Percentiles rank a stretch among this genome's conserved stretches.
Evolutionary conservation across 1,284 basidiomycete genomes (phyloP).

Genomic region (Fistulinella cinereoalba): DNA sequence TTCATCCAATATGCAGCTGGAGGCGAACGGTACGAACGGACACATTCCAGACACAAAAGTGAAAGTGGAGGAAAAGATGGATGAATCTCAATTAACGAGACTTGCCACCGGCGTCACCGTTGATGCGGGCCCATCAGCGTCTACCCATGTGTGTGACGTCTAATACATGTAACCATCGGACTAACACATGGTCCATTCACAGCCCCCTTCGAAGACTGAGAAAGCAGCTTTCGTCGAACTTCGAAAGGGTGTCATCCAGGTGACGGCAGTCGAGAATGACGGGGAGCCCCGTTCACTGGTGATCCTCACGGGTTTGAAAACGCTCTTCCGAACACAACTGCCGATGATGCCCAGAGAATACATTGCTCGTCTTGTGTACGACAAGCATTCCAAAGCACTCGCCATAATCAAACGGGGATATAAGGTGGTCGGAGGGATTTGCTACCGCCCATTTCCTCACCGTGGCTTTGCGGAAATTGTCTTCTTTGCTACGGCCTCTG

Average conservation of each 20-base stretch:
- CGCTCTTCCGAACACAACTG: conserved; percentile 95
- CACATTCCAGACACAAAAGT: conserved; percentile 49
- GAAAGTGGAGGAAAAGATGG: conserved; percentile 76
- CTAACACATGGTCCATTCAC: conserved; percentile 2
- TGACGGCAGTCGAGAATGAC: conserved; percentile 87
- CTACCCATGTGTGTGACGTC: conserved; percentile 44
- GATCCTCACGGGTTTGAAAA: conserved; percentile 92
- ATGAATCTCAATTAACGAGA: conserved; percentile 67
- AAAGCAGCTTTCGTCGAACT: conserved; percentile 85
- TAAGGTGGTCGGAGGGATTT: conserved; percentile 98
- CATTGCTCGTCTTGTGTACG: conserved; percentile 94
- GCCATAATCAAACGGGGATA: conserved; percentile 95
- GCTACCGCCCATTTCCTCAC: conserved; percentile 94
- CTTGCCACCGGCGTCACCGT: conserved; percentile 79
- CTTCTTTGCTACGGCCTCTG: conserved; percentile 96
- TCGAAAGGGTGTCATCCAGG: conserved; percentile 79
- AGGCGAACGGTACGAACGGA: conserved; percentile 49
- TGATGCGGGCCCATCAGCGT: conserved; percentile 54
- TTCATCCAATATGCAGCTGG: conserved; percentile 37
- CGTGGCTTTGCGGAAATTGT: conserved; percentile 98
- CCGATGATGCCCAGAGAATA: conserved; percentile 99
- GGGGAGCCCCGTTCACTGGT: conserved; percentile 73
- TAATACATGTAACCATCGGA: neutral
- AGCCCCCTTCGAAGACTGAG: conserved; percentile 58
- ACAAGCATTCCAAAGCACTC: conserved; percentile 86